phyloP scores from a whole-genome alignment of 306 rosid genomes.

The Purshia tridentata region DNA sequence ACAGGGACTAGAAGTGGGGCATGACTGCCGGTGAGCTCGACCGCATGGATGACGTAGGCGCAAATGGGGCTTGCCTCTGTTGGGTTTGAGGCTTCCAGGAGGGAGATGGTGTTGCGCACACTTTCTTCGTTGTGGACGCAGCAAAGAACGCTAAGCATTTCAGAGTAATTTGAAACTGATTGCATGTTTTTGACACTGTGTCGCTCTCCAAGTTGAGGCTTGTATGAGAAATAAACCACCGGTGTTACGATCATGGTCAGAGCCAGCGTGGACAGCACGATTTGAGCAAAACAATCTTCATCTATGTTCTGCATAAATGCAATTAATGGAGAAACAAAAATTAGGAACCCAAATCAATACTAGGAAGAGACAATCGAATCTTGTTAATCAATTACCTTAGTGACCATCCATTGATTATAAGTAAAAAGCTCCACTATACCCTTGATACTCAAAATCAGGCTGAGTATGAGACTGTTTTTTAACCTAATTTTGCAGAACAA shows the following conservation, averaged over 20 bases:
- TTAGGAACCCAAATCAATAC: neutral
- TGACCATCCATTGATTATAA: conserved; percentile 13
- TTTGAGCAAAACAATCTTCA: conserved; percentile 54
- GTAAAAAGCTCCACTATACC: conserved; percentile 56
- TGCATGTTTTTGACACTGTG: neutral
- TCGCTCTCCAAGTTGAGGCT: conserved; percentile 28
- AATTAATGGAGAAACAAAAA: neutral
- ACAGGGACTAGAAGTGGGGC: conserved; percentile 47
- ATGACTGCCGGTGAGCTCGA: conserved; percentile 52
- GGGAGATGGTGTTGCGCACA: conserved; percentile 45
- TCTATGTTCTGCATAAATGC: conserved; percentile 41
- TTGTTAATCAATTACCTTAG: neutral
- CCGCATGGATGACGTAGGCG: conserved; percentile 49
- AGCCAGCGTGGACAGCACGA: conserved; percentile 47
- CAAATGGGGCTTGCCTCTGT: conserved; percentile 36
- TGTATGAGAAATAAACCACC: conserved; percentile 45
- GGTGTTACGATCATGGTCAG: conserved; percentile 54
- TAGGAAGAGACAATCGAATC: no score
- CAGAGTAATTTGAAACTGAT: neutral
- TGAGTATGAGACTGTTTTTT: conserved; percentile 60
- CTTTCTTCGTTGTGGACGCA: conserved; percentile 58
- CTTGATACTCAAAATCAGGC: conserved; percentile 61
- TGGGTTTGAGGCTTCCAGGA: conserved; percentile 64
- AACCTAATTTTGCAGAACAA: conserved; percentile 54
- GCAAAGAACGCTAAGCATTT: conserved; percentile 38